These are phyloP conservation scores for Capronia americana DNA, from an alignment of 2,329 filamentous ascomycete genomes.

Conservation along the genomic window DNA sequence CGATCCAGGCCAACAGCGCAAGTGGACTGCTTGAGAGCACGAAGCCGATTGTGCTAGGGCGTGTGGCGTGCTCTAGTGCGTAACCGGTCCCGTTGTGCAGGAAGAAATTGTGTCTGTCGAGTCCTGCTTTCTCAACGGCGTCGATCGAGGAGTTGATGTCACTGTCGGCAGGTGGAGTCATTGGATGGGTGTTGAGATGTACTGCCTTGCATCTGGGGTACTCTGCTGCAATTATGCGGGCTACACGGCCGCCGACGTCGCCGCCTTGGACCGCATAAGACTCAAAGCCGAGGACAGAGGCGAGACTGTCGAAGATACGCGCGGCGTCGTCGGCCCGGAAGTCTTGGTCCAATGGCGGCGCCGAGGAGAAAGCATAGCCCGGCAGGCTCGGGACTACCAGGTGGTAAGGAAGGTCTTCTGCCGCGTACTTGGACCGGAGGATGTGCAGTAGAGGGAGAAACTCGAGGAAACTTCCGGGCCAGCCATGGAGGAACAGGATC, in stretches of 20 bases:
- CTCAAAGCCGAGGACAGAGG: slow-evolving; percentile 60
- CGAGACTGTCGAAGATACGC: slow-evolving; percentile 57
- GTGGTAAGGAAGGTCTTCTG: slow-evolving; percentile 61
- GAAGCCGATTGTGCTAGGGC: slow-evolving; percentile 63
- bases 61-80: slow-evolving; percentile 59
- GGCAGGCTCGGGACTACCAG: slow-evolving; percentile 63
- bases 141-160: slow-evolving; percentile 15
- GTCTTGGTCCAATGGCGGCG: slow-evolving; percentile 53
- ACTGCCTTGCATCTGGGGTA: slow-evolving; percentile 54
- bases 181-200: slow-evolving; percentile 24
- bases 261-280: slow-evolving; percentile 63
- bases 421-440: slow-evolving; percentile 55
- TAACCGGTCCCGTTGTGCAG: slow-evolving; percentile 59
- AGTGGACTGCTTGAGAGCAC: slow-evolving; percentile 61
- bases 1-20: slow-evolving; percentile 61
- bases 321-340: slow-evolving; percentile 51
- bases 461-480: slow-evolving; percentile 54
- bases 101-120: slow-evolving; percentile 42
- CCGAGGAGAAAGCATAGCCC: slow-evolving; percentile 60
- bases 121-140: slow-evolving; percentile 45
- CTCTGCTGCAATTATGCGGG: slow-evolving; percentile 50
- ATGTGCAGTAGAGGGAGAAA: slow-evolving; percentile 60
- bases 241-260: slow-evolving; percentile 59
- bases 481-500: slow-evolving; percentile 56
- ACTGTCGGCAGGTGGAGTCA: slow-evolving; percentile 12